These are phyloP conservation scores for Dioszegia aurantiaca DNA, from an alignment of 768 basidiomycete species.

Conservation along the genomic window DNA sequence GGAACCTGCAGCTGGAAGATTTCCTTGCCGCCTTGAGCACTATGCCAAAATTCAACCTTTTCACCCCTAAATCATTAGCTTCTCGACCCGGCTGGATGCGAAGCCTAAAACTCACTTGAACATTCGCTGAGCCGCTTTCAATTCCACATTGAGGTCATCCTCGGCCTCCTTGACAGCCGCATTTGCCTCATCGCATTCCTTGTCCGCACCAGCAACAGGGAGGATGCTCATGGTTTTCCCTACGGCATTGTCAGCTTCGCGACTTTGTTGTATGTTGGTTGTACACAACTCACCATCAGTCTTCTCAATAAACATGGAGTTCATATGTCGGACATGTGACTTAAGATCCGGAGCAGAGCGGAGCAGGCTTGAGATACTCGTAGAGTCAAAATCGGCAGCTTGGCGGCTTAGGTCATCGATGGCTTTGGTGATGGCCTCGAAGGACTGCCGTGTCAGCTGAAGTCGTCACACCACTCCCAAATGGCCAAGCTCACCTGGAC, in stretches of 20 bases:
- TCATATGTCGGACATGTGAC: slow-evolving; percentile 68
- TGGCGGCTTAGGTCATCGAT: slow-evolving; percentile 63
- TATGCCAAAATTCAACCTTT: slow-evolving; percentile 67
- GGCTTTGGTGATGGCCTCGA: slow-evolving; percentile 69
- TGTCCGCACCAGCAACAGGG: slow-evolving; percentile 80
- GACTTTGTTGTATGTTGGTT: neutral
- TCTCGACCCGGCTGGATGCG: neutral
- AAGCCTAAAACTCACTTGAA: slow-evolving; percentile 58
- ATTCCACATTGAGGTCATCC: slow-evolving; percentile 64
- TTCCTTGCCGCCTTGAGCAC: slow-evolving; percentile 83
- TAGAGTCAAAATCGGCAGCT: slow-evolving; percentile 72
- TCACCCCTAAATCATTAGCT: slow-evolving; percentile 54
- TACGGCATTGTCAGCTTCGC: slow-evolving; percentile 3
- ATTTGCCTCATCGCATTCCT: slow-evolving; percentile 74
- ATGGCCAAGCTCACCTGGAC: slow-evolving; percentile 59
- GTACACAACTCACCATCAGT: slow-evolving; percentile 39
- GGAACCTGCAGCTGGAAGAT: slow-evolving; percentile 83
- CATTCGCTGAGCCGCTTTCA: slow-evolving; percentile 66
- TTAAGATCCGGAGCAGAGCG: slow-evolving; percentile 76
- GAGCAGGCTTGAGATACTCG: slow-evolving; percentile 70
- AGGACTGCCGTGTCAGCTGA: slow-evolving; percentile 47
- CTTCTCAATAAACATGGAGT: slow-evolving; percentile 62
- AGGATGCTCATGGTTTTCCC: slow-evolving; percentile 59
- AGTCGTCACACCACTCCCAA: neutral
- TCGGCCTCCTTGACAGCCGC: slow-evolving; percentile 70